Evolutionary conservation across 768 basidiomycete genomes (phyloP).

Genomic region (Tricholoma terreum): DNA sequence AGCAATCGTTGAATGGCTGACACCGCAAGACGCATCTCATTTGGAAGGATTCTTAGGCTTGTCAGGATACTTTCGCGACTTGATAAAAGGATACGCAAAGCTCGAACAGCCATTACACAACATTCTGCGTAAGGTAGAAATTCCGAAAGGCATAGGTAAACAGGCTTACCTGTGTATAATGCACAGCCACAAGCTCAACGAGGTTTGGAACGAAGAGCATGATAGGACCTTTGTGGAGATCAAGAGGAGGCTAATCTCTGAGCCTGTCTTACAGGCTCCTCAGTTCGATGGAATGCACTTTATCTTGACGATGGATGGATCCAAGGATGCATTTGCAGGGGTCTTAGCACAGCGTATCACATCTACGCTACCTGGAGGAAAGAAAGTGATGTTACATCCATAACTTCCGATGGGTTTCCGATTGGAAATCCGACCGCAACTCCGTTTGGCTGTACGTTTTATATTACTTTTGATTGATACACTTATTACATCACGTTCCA

Average conservation of each 20-base stretch:
- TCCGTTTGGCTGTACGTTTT: too few relatives aligned
- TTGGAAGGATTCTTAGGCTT: neutral
- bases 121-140: neutral
- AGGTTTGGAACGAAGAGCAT: neutral
- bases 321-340: too few relatives aligned
- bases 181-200: neutral
- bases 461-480: too few relatives aligned
- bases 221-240: constrained; percentile 5
- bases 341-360: too few relatives aligned
- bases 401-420: too few relatives aligned
- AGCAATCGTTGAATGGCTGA: neutral
- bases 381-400: too few relatives aligned
- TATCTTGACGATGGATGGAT: too few relatives aligned
- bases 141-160: neutral
- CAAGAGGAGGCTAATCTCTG: constrained; percentile 21
- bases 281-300: constrained; percentile 27
- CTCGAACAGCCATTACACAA: neutral
- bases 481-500: too few relatives aligned
- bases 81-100: neutral
- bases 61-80: neutral
- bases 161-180: neutral
- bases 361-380: too few relatives aligned
- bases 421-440: too few relatives aligned
- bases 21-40: neutral
- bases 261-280: constrained; percentile 23